Percentiles rank a stretch among this genome's conserved stretches.
phyloP scores from a whole-genome alignment of 2,329 filamentous ascomycete species.

The Fusarium sp. region DNA sequence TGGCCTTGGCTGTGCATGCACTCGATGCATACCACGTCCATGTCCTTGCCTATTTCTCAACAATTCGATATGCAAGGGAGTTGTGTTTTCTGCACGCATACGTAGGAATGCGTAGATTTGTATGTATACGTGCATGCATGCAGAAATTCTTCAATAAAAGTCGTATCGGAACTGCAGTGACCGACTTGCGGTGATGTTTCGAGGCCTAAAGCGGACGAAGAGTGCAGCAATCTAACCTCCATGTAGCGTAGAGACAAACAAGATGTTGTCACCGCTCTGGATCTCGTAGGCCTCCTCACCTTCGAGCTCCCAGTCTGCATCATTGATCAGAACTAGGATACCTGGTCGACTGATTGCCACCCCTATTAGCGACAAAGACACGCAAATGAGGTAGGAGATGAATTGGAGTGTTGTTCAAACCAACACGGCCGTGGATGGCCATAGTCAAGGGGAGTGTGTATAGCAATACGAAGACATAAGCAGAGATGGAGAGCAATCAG shows the following conservation, averaged over 20 bases:
- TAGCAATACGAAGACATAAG: constrained; percentile 9
- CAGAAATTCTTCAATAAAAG: constrained; percentile 29
- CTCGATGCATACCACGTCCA: constrained; percentile 22
- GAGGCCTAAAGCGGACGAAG: constrained; percentile 1
- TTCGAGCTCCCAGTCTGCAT: constrained; percentile 98
- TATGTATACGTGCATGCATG: constrained; percentile 10
- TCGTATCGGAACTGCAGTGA: constrained; percentile 16
- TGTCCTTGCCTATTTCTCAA: constrained; percentile 10
- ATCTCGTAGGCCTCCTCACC: constrained; percentile 92
- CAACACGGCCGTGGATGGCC: constrained; percentile 11
- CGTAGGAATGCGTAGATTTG: constrained; percentile 8
- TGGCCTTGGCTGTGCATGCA: constrained; percentile 22
- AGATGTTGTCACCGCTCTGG: constrained; percentile 82
- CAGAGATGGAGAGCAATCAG: neutral
- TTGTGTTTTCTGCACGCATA: constrained; percentile 2
- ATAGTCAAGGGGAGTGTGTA: constrained; percentile 35
- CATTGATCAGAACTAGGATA: constrained; percentile 96
- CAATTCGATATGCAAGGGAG: constrained; percentile 39
- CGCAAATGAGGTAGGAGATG: constrained; percentile 9
- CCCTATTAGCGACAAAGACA: constrained; percentile 36
- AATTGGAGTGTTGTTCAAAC: neutral
- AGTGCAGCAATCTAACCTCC: constrained; percentile 70
- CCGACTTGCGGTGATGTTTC: constrained; percentile 6
- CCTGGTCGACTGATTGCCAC: constrained; percentile 78
- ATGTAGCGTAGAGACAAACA: constrained; percentile 97